A percentile compares a stretch with the other conserved stretches of the same genome.
Evolutionary conservation across 805 yeast species (phyloP).

Genomic region (Yamadazyma takamatsuzukensis): DNA sequence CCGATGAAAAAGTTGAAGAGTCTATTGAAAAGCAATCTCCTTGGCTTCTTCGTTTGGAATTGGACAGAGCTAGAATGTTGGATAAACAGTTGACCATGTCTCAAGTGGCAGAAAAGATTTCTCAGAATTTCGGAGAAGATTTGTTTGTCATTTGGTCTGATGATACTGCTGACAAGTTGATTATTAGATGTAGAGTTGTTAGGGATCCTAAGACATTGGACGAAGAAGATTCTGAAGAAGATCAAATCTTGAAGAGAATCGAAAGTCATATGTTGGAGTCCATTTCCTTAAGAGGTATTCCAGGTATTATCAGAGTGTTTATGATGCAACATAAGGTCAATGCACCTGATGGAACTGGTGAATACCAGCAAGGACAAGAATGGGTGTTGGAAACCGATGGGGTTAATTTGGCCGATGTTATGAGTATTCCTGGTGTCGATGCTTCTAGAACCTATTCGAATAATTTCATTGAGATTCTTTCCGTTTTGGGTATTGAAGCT

Average conservation of each 20-base stretch:
- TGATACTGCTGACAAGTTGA: constrained; percentile 95
- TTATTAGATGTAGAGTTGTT: constrained; percentile 96
- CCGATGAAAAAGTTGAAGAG: constrained; percentile 95
- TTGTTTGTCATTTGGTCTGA: constrained; percentile 98
- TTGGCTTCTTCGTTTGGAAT: constrained; percentile 93
- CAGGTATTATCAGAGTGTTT: constrained; percentile 85
- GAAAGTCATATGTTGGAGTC: constrained; percentile 96
- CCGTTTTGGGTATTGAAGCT: constrained; percentile 97
- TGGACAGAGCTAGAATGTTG: constrained; percentile 98
- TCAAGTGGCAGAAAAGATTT: constrained; percentile 94
- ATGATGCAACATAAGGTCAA: constrained; percentile 83
- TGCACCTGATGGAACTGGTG: constrained; percentile 77
- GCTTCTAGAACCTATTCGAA: constrained; percentile 87
- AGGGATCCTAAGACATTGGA: constrained; percentile 93
- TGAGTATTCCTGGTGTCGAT: constrained; percentile 94
- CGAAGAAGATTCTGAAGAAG: constrained; percentile 96
- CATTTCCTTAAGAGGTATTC: constrained; percentile 92
- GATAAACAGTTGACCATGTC: constrained; percentile 98
- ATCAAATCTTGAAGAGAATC: constrained; percentile 89
- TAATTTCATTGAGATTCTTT: constrained; percentile 91
- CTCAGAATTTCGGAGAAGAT: constrained; percentile 90
- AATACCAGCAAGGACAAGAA: constrained; percentile 82
- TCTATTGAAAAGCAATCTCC: constrained; percentile 94
- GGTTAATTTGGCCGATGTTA: constrained; percentile 90
- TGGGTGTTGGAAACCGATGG: constrained; percentile 99